Conservation (phyloP, 768 basidiomycete genomes). For the Rhodosporidiobolus odoratus region DNA sequence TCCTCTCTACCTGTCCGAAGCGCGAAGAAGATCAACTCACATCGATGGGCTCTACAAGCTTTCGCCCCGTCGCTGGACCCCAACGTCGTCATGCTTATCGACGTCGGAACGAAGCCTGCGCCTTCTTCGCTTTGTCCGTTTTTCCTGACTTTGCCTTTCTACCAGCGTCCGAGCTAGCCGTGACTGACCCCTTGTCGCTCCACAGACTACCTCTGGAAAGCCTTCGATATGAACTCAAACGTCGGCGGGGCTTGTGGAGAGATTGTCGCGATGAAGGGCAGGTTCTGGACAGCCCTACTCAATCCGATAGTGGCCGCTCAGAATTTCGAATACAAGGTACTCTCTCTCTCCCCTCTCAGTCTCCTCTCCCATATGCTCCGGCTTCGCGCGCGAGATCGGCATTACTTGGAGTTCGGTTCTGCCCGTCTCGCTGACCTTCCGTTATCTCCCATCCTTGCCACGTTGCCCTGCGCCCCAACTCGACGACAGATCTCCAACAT, state of each 20-base stretch:
- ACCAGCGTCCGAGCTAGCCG: no score
- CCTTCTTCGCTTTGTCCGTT: slow-evolving; percentile 36
- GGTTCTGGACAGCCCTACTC: slow-evolving; percentile 61
- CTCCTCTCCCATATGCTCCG: no score
- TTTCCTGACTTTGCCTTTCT: not conserved
- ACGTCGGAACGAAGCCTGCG: slow-evolving; percentile 82
- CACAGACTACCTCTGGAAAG: slow-evolving; percentile 34
- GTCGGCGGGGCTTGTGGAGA: slow-evolving; percentile 57
- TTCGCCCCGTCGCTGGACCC: slow-evolving; percentile 78
- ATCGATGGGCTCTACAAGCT: slow-evolving; percentile 95
- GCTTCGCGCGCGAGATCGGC: no score
- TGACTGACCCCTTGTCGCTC: no score
- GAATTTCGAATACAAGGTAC: slow-evolving; percentile 94
- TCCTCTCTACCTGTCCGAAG: slow-evolving; percentile 49
- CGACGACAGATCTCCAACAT: slow-evolving; percentile 63
- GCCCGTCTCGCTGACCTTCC: not conserved
- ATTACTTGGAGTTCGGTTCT: no score
- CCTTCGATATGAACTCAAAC: slow-evolving; percentile 35
- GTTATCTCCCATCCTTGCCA: not conserved
- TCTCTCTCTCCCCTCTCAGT: slow-evolving; percentile 42
- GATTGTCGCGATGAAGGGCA: slow-evolving; percentile 65
- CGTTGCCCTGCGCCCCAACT: not conserved
- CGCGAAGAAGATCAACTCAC: slow-evolving; percentile 57
- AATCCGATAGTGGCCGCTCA: slow-evolving; percentile 84
- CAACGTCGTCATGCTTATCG: slow-evolving; percentile 69